These are phyloP conservation scores for Apiotrichum veenhuisii DNA, from an alignment of 1,284 basidiomycete genomes.

Conservation along the genomic window DNA sequence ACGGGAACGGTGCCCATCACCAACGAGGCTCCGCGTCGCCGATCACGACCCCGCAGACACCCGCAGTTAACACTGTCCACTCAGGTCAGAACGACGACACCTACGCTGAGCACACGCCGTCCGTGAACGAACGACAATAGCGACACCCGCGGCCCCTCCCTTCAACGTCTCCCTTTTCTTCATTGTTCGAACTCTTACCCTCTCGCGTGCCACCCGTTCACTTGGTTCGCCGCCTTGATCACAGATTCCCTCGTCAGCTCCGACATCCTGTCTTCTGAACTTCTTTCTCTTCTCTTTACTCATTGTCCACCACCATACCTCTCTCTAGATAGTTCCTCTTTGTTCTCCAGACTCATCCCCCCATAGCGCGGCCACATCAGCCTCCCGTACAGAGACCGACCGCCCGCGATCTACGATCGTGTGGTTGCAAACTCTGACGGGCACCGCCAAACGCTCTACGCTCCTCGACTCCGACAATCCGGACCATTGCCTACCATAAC, in stretches of 20 bases:
- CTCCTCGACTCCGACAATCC: neutral
- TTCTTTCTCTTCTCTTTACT: neutral
- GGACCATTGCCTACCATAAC: neutral
- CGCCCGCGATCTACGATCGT: constrained; percentile 3
- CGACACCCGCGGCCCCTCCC: neutral
- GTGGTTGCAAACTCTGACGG: constrained; percentile 8
- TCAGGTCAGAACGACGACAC: neutral
- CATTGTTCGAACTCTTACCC: neutral
- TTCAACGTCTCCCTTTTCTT: neutral
- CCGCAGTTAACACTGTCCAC: no score
- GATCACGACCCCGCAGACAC: no score
- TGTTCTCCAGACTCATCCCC: neutral
- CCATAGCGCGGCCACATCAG: neutral
- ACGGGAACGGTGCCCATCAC: neutral
- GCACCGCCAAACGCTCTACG: neutral
- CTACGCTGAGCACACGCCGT: neutral
- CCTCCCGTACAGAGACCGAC: constrained; percentile 4
- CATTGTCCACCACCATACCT: neutral
- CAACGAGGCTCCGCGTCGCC: neutral
- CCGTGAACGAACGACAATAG: no score
- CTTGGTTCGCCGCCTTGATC: neutral
- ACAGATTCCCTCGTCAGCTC: neutral
- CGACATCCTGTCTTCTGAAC: neutral
- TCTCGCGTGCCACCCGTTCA: neutral
- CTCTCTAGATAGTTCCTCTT: neutral